Conservation (phyloP, 768 basidiomycete species). For the Boletus subparvulus region DNA sequence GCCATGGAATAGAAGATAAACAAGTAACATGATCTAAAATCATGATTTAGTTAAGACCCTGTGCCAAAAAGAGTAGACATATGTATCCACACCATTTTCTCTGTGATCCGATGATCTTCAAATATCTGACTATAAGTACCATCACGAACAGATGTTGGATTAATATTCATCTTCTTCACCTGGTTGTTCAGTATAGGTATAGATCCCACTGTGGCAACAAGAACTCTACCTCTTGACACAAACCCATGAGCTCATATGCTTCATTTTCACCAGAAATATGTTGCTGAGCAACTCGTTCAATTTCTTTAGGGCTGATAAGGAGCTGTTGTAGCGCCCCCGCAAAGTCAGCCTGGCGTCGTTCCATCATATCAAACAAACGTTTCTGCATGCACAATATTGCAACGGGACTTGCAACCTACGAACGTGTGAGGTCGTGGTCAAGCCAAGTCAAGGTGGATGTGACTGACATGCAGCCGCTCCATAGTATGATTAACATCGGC, state of each 20-base stretch:
- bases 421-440: background rate
- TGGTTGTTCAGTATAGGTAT: too few species aligned
- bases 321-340: constrained; percentile 40
- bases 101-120: too few species aligned
- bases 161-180: too few species aligned
- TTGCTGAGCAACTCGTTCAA: constrained; percentile 38
- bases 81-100: too few species aligned
- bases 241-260: constrained; percentile 21
- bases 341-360: constrained; percentile 32
- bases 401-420: constrained; percentile 25
- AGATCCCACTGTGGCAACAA: too few species aligned
- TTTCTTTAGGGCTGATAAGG: constrained; percentile 38
- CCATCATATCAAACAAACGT: constrained; percentile 26
- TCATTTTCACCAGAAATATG: constrained; percentile 41
- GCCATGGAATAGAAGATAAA: too few species aligned
- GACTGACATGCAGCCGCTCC: constrained; percentile 43
- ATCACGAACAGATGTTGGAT: too few species aligned
- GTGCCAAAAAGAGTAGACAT: too few species aligned
- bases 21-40: too few species aligned
- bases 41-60: constrained; percentile 15
- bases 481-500: constrained; percentile 44
- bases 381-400: constrained; percentile 32
- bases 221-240: too few species aligned
- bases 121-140: too few species aligned
- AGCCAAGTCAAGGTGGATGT: background rate